These are phyloP conservation scores for Sophora flavescens DNA, from an alignment of 306 rosid genomes.

Conservation along the genomic window DNA sequence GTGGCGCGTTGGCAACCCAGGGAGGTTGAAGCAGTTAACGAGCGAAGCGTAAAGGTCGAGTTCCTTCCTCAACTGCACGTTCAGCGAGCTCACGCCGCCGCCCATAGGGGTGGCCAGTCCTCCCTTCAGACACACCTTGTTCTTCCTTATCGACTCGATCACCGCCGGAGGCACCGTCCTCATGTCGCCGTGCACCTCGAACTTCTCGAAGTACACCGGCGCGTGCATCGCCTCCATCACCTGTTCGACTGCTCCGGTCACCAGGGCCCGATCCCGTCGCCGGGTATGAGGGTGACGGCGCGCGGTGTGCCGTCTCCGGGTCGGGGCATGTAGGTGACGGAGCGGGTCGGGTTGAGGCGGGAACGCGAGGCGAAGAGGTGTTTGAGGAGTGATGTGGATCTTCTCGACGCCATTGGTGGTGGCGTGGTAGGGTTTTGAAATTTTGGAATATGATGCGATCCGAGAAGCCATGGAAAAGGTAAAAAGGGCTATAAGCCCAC, in stretches of 20 bases:
- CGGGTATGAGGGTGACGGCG: conserved; percentile 77
- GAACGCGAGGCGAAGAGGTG: conserved; percentile 33
- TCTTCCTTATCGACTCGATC: conserved; percentile 79
- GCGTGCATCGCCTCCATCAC: conserved; percentile 95
- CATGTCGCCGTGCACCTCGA: conserved; percentile 76
- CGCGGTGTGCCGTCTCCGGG: conserved; percentile 87
- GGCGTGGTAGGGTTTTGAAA: conserved; percentile 18
- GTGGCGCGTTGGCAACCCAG: conserved; percentile 75
- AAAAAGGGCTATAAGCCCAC: too few relatives aligned
- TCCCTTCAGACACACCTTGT: conserved; percentile 88
- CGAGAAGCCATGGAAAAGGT: conserved; percentile 40
- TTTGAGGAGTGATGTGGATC: conserved; percentile 50
- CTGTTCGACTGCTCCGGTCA: conserved; percentile 81
- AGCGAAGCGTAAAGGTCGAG: conserved; percentile 96
- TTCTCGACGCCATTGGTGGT: conserved; percentile 64
- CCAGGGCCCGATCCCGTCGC: conserved; percentile 83
- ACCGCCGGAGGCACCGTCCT: conserved; percentile 69
- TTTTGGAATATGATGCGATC: conserved; percentile 39
- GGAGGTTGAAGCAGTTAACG: conserved; percentile 80
- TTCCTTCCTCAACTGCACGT: conserved; percentile 79
- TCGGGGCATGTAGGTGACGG: conserved; percentile 87
- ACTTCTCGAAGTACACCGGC: conserved; percentile 77
- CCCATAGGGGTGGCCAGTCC: conserved; percentile 85
- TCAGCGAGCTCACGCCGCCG: conserved; percentile 85
- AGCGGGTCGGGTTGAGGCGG: conserved; percentile 54